Evolutionary conservation across 441 rosid species (phyloP), one percentile per base, ranked within the genome.

Genomic region (Rhodomyrtus psidioides): DNA sequence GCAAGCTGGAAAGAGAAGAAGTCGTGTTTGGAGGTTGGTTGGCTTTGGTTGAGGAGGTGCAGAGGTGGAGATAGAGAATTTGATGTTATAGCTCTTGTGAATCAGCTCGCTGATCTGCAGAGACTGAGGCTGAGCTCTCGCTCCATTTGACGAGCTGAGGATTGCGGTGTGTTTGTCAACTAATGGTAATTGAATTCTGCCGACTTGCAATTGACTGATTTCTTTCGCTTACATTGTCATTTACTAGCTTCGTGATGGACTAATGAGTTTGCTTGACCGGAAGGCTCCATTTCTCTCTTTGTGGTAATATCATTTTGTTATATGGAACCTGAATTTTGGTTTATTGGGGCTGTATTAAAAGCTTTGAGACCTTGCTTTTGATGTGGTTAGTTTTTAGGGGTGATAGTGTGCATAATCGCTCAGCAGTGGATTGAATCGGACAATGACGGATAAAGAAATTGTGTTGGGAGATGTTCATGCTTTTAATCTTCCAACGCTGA

Each of bases 81-180:
- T 39, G n/a, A 39, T 39, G 49, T 1, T 13, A 12, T 39, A 70
- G 79, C 79, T 21, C 16, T 10, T 39, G 79, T 10, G 51, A 39
- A 39, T 70, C 79, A 39, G 79, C 79, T 70, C 51, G 79, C n/a
- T 70, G 79, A 39, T 70, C 79, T 6, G 79, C 49, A 24, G n/a
- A 39, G n/a, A 21, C 79, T 13, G 49, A 0, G 79, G 49, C 79
- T 39, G 79, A 70, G 79, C 49, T 70, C 16, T 70, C 9, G 49
- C n/a, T 42, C 79, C 13, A 24, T 85, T 85, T 85, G 86, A 85
- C 55, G 70, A 85, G 83, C 59, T 85, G 74, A 85, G 70, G 82
- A 76, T 74, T 58, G 86, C 56, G 54, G 81, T 28, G 55, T 55
- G 65, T 19, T 75, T 76, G 82, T 39, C 49, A 24, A 21, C 16